Percentiles rank a stretch among this genome's conserved stretches.
These are phyloP conservation scores for Plasmodium adleri DNA, from an alignment of 169 alveolate species.

Conservation along the genomic window DNA sequence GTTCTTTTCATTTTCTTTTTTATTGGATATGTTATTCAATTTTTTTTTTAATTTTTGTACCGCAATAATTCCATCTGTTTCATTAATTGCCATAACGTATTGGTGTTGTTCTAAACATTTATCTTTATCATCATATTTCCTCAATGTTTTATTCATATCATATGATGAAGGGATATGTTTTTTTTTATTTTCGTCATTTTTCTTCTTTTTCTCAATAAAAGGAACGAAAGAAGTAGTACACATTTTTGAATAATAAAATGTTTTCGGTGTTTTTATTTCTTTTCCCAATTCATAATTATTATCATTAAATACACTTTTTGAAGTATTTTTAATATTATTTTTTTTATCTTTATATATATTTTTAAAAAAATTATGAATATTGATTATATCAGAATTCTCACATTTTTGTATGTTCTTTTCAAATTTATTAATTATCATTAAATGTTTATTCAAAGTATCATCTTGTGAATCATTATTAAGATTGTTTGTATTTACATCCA, in stretches of 20 bases:
- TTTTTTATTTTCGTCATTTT: not conserved
- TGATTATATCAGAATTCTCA: not conserved
- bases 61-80: not conserved
- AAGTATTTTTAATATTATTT: not conserved
- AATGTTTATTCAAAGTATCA: not conserved
- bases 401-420: not conserved
- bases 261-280: not conserved
- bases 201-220: not conserved
- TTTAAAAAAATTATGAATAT: not conserved
- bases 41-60: not conserved
- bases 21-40: not conserved
- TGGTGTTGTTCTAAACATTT: not conserved
- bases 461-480: not conserved
- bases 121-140: not conserved
- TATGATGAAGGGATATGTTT: not conserved
- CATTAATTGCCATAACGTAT: conserved; percentile 4
- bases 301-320: not conserved
- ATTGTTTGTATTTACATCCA: too few relatives aligned
- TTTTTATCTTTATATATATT: not conserved
- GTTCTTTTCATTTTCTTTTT: not conserved
- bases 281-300: not conserved
- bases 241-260: not conserved
- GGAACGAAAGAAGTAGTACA: not conserved
- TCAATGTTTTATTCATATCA: not conserved
- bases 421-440: not conserved